These are phyloP conservation scores for Rhododendron henanense DNA, from an alignment of 148 eudicot genomes.

Conservation along the genomic window DNA sequence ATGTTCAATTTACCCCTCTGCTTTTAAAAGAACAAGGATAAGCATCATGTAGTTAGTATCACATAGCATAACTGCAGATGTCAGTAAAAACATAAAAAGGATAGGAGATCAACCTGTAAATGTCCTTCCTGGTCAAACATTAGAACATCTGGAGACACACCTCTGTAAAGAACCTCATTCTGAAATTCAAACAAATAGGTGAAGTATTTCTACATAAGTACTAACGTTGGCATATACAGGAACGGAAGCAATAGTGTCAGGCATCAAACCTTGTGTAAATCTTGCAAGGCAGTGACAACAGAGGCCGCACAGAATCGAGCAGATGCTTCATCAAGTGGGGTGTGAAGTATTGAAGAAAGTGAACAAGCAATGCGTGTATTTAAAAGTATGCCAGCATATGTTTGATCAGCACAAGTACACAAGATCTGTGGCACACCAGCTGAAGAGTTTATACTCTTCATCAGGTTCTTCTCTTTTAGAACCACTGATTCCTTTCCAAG, in stretches of 20 bases:
- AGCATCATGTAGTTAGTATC: neutral
- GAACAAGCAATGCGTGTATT: conserved; percentile 75
- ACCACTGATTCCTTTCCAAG: conserved; percentile 80
- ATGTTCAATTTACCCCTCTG: neutral
- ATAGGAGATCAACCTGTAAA: conserved; percentile 50
- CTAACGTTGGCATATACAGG: neutral
- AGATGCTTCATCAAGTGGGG: conserved; percentile 66
- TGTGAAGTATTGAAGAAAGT: conserved; percentile 57
- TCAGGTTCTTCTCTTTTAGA: conserved; percentile 67
- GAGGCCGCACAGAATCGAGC: conserved; percentile 85
- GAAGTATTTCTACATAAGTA: neutral
- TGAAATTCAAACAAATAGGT: conserved; percentile 27
- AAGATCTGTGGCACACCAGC: conserved; percentile 64
- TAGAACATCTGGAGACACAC: conserved; percentile 83
- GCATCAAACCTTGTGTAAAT: conserved; percentile 66
- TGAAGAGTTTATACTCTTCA: conserved; percentile 47
- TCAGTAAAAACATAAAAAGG: neutral
- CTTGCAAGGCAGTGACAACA: conserved; percentile 64
- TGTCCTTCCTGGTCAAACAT: conserved; percentile 80
- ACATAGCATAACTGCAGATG: neutral
- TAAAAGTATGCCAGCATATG: conserved; percentile 70
- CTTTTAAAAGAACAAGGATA: neutral
- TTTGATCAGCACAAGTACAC: conserved; percentile 76
- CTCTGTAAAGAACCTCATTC: conserved; percentile 83
- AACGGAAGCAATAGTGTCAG: neutral